Evolutionary conservation across 75 land plant species (phyloP), one percentile per base, ranked within the genome.

Genomic region (Pinus tabuliformis): DNA sequence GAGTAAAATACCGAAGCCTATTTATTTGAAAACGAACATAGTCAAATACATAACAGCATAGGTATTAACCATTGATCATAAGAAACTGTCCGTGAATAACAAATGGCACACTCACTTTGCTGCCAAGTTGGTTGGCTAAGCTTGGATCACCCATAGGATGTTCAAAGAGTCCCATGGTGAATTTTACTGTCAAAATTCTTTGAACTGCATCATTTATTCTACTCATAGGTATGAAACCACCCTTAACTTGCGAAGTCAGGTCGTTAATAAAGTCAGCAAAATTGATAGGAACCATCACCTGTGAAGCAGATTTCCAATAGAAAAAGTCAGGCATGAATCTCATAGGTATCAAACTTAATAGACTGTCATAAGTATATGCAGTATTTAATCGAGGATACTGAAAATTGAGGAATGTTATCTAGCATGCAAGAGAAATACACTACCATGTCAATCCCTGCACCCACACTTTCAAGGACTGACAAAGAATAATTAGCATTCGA

Each of bases 381-480:
- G 54, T 49, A 49, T 49, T 39, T 62, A 24, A 62, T 11, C 9
- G 2, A 9, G 11, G 12, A 49, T 49, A 49, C 0, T 49, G 54
- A 49, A 49, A 49, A 49, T 49, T 49, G 54, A 49, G 11, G 12
- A 49, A 49, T 49, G 11, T 11, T 49, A 49, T 49, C 54, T 9
- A 49, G 54, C 0, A 49, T 49, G 54, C 12, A 49, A 49, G 54
- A 49, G 12, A 49, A 49, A 11, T 9, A 49, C 54, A 49, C 8
- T 49, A 91, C 92, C 92, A 91, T 88, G 76, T 91, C 92, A 37
- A 91, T 87, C 21, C 92, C 92, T 49, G 92, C 91, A 73, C 28
- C 58, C 54, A 91, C 59, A 20, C 85, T 72, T 39, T 79, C 79
- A 24, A 79, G 62, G 30, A 91, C 86, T 33, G 92, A 91, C 62